Evolutionary conservation across 805 yeast species (phyloP).

Genomic region (Priceomyces castillae): DNA sequence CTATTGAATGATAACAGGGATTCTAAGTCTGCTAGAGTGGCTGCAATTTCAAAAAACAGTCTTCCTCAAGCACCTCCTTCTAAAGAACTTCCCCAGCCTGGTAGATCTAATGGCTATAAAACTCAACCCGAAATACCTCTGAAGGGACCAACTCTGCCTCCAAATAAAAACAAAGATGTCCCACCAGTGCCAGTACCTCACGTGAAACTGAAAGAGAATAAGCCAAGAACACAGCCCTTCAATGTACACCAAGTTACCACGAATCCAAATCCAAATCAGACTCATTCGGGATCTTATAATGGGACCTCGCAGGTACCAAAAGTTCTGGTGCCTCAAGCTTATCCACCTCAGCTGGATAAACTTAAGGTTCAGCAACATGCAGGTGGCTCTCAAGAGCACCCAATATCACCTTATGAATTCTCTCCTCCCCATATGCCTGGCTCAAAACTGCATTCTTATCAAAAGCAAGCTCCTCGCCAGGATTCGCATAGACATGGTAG

Average conservation of each 20-base stretch:
- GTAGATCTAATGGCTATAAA: neutral
- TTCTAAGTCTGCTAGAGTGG: neutral
- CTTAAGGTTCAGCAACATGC: too few relatives aligned
- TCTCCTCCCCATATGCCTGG: neutral
- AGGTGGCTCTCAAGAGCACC: too few relatives aligned
- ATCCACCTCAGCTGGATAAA: too few relatives aligned
- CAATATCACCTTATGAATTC: neutral
- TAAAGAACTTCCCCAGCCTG: neutral
- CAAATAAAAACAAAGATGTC: neutral
- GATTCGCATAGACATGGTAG: neutral
- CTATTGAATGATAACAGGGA: neutral
- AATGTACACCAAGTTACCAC: neutral
- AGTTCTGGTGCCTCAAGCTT: too few relatives aligned
- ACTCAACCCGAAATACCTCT: neutral
- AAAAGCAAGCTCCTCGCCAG: neutral
- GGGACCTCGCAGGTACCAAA: too few relatives aligned
- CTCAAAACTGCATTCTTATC: neutral
- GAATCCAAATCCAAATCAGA: too few relatives aligned
- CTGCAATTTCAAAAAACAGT: neutral
- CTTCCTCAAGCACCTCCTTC: neutral
- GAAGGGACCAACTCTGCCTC: neutral
- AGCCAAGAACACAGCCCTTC: neutral
- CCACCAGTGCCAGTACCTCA: neutral
- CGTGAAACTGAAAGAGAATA: neutral
- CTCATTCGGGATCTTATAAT: too few relatives aligned